Percentiles rank a stretch among this genome's conserved stretches.
phyloP scores from a whole-genome alignment of 2,329 filamentous ascomycete species.

The Alternaria tenuissima region DNA sequence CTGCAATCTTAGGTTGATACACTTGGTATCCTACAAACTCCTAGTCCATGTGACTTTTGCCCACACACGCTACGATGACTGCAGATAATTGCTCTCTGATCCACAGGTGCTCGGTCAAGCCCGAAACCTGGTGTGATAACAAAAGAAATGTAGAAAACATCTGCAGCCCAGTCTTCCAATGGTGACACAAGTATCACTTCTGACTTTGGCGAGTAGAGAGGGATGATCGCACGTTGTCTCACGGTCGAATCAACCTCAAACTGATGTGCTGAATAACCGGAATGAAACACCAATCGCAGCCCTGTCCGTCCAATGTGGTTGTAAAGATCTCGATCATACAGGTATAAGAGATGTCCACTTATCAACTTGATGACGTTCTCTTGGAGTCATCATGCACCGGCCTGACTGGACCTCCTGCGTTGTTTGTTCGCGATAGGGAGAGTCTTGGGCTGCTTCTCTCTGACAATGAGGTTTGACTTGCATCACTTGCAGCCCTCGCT shows the following conservation, averaged over 20 bases:
- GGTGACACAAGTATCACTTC: constrained; percentile 1
- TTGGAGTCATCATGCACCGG: constrained; percentile 4
- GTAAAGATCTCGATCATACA: constrained; percentile 1
- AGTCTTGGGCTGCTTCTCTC: constrained; percentile 13
- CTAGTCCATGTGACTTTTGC: background rate
- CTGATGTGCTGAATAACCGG: background rate
- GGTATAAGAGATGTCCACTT: background rate
- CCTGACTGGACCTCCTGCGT: background rate
- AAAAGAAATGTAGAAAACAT: background rate
- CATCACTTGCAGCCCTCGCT: constrained; percentile 22
- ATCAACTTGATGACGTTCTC: background rate
- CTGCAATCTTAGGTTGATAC: constrained; percentile 10
- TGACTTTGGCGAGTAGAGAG: background rate
- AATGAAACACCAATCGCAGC: background rate
- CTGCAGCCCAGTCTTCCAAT: background rate
- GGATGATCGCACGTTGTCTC: constrained; percentile 1
- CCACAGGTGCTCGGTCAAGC: background rate
- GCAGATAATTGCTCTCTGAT: background rate
- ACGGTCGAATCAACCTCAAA: constrained; percentile 14
- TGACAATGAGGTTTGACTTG: constrained; percentile 8
- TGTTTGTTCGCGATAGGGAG: constrained; percentile 9
- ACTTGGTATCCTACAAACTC: constrained; percentile 5
- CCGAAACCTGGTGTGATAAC: background rate
- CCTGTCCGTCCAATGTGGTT: background rate
- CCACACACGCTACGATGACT: background rate